Conservation (phyloP, 768 basidiomycete species). For the Mrakia frigida region DNA sequence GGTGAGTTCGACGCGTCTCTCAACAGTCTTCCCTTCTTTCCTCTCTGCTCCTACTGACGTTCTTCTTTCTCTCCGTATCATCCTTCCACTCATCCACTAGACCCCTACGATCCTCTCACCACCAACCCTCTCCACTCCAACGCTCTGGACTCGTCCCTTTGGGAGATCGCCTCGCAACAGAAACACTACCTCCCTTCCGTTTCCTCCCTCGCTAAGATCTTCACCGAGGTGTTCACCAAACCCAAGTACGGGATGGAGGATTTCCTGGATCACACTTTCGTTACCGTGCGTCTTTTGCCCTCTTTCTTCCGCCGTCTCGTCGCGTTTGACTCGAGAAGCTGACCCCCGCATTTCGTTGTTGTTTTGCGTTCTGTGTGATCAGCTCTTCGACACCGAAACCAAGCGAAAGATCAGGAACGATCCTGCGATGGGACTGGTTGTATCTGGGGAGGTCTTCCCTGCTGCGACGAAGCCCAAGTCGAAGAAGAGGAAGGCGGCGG, state of each 20-base stretch:
- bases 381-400: constrained; percentile 84
- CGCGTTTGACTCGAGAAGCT: background rate
- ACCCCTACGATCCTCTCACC: constrained; percentile 67
- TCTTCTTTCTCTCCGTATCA: background rate
- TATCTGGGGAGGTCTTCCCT: constrained; percentile 34
- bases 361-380: background rate
- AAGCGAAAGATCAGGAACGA: constrained; percentile 75
- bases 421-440: constrained; percentile 51
- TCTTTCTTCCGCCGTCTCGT: background rate
- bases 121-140: constrained; percentile 67
- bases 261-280: constrained; percentile 89
- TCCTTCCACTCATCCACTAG: constrained; percentile 40
- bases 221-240: constrained; percentile 87
- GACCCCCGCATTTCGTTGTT: background rate
- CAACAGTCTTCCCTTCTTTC: background rate
- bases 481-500: background rate
- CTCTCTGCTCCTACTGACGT: background rate
- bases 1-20: constrained; percentile 25
- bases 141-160: constrained; percentile 80
- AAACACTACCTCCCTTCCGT: constrained; percentile 80
- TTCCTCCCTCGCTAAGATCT: constrained; percentile 80
- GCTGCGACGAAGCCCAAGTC: background rate
- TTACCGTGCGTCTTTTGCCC: constrained; percentile 57
- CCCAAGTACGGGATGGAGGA: constrained; percentile 85
- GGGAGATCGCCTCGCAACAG: constrained; percentile 79